Percentiles rank a stretch among this genome's conserved stretches.
Conservation (phyloP, 768 basidiomycete genomes). For the Dioszegia aurantiaca region DNA sequence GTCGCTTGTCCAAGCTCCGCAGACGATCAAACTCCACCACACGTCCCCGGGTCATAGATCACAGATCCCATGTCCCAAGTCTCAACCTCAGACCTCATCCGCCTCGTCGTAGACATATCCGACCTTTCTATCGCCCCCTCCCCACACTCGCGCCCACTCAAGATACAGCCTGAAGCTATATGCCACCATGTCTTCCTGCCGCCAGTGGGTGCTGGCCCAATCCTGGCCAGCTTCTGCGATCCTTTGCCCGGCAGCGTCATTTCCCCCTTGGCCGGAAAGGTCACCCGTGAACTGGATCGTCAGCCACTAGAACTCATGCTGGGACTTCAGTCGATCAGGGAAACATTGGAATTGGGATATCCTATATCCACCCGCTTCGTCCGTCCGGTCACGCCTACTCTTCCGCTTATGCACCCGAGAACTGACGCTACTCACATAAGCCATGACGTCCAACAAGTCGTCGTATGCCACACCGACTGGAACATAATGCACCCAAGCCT, state of each 20-base stretch:
- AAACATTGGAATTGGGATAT: no score
- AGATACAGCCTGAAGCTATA: slow-evolving; percentile 49
- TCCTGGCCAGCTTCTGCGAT: slow-evolving; percentile 39
- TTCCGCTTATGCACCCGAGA: no score
- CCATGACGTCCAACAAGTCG: slow-evolving; percentile 42
- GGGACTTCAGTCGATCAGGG: not conserved
- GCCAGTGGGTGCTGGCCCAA: slow-evolving; percentile 43
- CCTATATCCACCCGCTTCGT: no score
- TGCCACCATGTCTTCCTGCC: slow-evolving; percentile 47
- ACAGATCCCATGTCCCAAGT: no score
- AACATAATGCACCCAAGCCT: slow-evolving; percentile 51
- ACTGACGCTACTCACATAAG: slow-evolving; percentile 39
- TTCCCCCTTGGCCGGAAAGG: slow-evolving; percentile 18
- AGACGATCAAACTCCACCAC: no score
- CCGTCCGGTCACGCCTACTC: no score
- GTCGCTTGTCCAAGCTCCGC: no score
- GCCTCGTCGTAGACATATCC: not conserved
- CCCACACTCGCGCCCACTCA: slow-evolving; percentile 47
- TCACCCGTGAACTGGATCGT: slow-evolving; percentile 32
- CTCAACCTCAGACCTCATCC: not conserved
- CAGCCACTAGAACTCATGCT: not conserved
- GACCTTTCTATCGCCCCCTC: slow-evolving; percentile 2
- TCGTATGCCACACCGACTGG: slow-evolving; percentile 42
- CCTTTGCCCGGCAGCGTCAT: slow-evolving; percentile 26
- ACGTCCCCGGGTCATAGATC: no score